Evolutionary conservation across 1,284 basidiomycete species (phyloP), one percentile per base, ranked within the genome.

Genomic region (Inonotus hispidus): DNA sequence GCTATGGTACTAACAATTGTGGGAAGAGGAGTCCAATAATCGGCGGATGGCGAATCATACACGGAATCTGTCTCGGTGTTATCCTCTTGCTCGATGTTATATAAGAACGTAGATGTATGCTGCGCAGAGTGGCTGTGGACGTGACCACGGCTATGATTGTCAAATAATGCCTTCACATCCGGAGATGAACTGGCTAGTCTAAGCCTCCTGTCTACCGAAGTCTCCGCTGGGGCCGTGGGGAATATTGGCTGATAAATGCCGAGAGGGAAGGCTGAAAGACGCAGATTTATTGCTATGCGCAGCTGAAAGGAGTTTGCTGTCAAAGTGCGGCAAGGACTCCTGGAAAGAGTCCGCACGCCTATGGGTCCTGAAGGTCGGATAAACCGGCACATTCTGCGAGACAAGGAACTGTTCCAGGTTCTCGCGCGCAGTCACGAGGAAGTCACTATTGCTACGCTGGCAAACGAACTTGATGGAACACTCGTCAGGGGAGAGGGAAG

Each of bases 401-500:
- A 90, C 78, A 63, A 98, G 75, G 77, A 92, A 98, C 69, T 96
- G 92, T 71, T 98, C 96, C 19, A 99, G 82, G 77, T 92, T 87
- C 73, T 98, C 95, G 65, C 93, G 82, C 14, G 93, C 92, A 0
- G 93, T 88, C 38, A 90, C 85, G 64, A 98, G 77, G 75, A 94
- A 94, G 73, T 98, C 94, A 68, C 90, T 92, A 70, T 95, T 95
- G 73, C 91, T 94, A 59, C 94, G 83, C 72, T 96, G 95, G 74
- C 96, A 95, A 35, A 91, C 82, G 79, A 99, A 94, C 74, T 95
- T 95, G 83, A 98, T 95, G 49, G 92, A 90, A 69, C 92, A 93
- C 65, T 95, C 93, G 53, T 84, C 80, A 10, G 82, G 79, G n/a
- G 69, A 58, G 3, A 67, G 68, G n/a, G 68, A 68, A 21, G 65